phyloP scores from a whole-genome alignment of 345 rosid genomes.

The Nephelium lappaceum region DNA sequence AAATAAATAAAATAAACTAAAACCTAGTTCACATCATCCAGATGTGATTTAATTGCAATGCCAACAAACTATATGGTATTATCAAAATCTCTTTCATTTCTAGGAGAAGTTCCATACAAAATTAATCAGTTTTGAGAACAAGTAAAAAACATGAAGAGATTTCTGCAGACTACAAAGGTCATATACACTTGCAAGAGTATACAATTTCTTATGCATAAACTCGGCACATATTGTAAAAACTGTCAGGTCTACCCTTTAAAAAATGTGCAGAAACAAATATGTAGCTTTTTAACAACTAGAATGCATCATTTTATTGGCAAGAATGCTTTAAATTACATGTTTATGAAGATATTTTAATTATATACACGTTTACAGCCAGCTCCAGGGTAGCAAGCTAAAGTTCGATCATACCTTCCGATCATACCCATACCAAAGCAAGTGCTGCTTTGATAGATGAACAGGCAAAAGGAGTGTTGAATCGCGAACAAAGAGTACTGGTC shows the following conservation, averaged over 20 bases:
- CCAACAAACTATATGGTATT: neutral
- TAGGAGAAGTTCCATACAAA: neutral
- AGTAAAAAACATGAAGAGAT: neutral
- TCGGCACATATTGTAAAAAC: neutral
- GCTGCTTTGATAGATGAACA: slow-evolving; percentile 90
- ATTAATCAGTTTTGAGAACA: slow-evolving; percentile 5
- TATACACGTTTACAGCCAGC: neutral
- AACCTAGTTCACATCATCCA: neutral
- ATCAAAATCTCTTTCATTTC: slow-evolving; percentile 1
- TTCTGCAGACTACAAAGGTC: neutral
- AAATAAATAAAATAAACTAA: too few species aligned
- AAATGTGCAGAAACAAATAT: neutral
- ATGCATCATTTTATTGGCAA: neutral
- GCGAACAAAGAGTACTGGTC: slow-evolving; percentile 87
- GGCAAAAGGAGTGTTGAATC: slow-evolving; percentile 90
- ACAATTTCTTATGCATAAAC: neutral
- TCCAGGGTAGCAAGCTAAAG: neutral
- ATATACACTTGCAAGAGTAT: neutral
- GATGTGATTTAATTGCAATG: neutral
- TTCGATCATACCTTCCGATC: slow-evolving; percentile 78
- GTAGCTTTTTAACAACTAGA: neutral
- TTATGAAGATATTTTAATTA: neutral
- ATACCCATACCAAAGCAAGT: slow-evolving; percentile 98
- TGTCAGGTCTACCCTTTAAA: neutral
- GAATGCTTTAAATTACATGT: neutral